phyloP scores from a whole-genome alignment of 2,329 filamentous ascomycete genomes.

The Zarea fungicola region DNA sequence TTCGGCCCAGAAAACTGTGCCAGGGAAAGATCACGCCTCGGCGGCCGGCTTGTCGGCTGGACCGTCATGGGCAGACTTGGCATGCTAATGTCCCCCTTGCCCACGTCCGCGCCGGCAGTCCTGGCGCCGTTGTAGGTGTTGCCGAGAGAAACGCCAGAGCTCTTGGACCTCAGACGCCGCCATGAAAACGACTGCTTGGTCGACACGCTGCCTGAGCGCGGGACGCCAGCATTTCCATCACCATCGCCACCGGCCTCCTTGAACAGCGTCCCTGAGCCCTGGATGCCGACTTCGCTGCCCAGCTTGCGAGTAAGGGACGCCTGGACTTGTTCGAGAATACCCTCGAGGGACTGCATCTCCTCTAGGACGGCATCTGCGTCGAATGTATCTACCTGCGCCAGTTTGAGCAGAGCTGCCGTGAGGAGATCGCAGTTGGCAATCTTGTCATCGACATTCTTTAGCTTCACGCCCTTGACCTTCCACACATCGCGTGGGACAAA shows the following conservation, averaged over 20 bases:
- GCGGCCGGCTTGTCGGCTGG: slow-evolving; percentile 58
- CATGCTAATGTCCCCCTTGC: slow-evolving; percentile 42
- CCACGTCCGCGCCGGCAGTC: slow-evolving; percentile 17
- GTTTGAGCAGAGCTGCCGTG: slow-evolving; percentile 79
- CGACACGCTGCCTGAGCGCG: slow-evolving; percentile 56
- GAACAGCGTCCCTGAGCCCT: slow-evolving; percentile 68
- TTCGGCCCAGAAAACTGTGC: slow-evolving; percentile 77
- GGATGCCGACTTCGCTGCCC: slow-evolving; percentile 86
- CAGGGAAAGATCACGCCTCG: slow-evolving; percentile 64
- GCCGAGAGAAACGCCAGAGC: slow-evolving; percentile 60
- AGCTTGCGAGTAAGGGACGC: slow-evolving; percentile 71
- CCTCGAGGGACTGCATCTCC: slow-evolving; percentile 88
- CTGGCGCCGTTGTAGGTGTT: slow-evolving; percentile 38
- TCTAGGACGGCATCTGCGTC: slow-evolving; percentile 90
- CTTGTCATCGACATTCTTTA: slow-evolving; percentile 90
- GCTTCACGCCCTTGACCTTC: slow-evolving; percentile 88
- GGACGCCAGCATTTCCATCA: slow-evolving; percentile 35
- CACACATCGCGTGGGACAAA: slow-evolving; percentile 92
- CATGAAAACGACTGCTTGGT: slow-evolving; percentile 71
- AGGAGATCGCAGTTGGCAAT: slow-evolving; percentile 85
- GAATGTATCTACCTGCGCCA: slow-evolving; percentile 77
- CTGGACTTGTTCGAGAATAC: slow-evolving; percentile 81
- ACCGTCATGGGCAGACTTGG: slow-evolving; percentile 73
- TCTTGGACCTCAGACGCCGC: slow-evolving; percentile 86
- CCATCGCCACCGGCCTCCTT: slow-evolving; percentile 58